Conservation (phyloP, 177 flowering plant genomes). For the Vitis hybrid region DNA sequence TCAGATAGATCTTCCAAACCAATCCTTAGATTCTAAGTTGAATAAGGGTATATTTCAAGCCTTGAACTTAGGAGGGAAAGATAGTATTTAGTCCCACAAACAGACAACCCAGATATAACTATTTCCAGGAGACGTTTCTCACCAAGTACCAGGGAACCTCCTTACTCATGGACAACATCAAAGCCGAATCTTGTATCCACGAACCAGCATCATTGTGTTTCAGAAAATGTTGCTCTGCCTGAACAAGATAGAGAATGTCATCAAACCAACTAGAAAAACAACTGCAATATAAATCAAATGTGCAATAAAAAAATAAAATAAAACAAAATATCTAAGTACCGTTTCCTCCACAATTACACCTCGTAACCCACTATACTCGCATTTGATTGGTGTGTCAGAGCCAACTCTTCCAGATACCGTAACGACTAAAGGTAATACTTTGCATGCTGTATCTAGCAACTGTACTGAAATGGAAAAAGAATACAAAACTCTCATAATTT, state of each 20-base stretch:
- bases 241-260: slow-evolving; percentile 7
- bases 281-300: background rate
- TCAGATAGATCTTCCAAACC: background rate
- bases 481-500: slow-evolving; percentile 3
- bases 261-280: background rate
- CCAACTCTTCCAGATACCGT: slow-evolving; percentile 90
- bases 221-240: slow-evolving; percentile 96
- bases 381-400: slow-evolving; percentile 83
- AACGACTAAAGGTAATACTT: slow-evolving; percentile 82
- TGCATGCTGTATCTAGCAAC: slow-evolving; percentile 70
- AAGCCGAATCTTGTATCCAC: slow-evolving; percentile 97
- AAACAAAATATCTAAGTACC: slow-evolving; percentile 33
- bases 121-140: slow-evolving; percentile 20
- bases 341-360: slow-evolving; percentile 98
- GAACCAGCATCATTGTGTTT: slow-evolving; percentile 98
- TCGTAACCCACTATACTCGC: slow-evolving; percentile 81
- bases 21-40: background rate
- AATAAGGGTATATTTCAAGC: background rate
- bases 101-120: background rate
- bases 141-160: slow-evolving; percentile 99
- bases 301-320: background rate
- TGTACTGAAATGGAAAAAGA: slow-evolving; percentile 52
- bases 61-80: background rate
- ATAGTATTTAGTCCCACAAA: background rate
- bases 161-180: slow-evolving; percentile 88